Base-by-base conservation (phyloP, 305 asterid genomes). In the Solanum hybrid region DNA sequence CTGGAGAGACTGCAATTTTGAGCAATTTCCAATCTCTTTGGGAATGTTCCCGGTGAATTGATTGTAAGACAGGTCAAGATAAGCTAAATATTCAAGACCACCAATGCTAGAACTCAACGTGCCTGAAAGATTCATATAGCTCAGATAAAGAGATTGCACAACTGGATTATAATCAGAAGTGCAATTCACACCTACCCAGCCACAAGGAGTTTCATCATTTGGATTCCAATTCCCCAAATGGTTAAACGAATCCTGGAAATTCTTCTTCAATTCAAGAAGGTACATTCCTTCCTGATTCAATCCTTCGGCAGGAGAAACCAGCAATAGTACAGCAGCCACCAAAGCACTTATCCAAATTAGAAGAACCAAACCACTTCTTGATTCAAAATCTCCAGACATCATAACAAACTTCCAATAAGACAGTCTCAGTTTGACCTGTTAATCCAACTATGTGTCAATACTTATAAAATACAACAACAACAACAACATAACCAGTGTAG, bases 161-260 rank as follows among this genome's bases (percentile, higher is more conserved):
- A 92, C 94, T 20, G 93, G 95, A 89, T 76, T 40, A 64, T 90
- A 90, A 89, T 76, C 92, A 16, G 86, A 40, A 5, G 94, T 93
- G 93, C 99, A 97, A 71, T 92, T 93, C 86, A 97, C 98, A 78
- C 99, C 98, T 34, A 78, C 16, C 99, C 99, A 97, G 76, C 88
- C 89, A 90, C 99, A 97, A 20, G 99, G 98, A 10, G 95, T 94
- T 37, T 73, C 91, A 91, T 96, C 96, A 84, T 87, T 90, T 2
- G 96, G 92, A 89, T 95, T 95, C 99, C 99, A 97, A 87, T 94
- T 91, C 32, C 82, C 88, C 22, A 97, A 95, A 89, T 73, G 75
- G 81, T 92, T 90, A 60, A 29, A 81, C 13, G 91, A 91, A 86
- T 97, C 99, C 69, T 86, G 46, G 20, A 97, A 90, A 90, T 7